phyloP scores from a whole-genome alignment of 73 alveolate genomes.

The Breviolum minutum region DNA sequence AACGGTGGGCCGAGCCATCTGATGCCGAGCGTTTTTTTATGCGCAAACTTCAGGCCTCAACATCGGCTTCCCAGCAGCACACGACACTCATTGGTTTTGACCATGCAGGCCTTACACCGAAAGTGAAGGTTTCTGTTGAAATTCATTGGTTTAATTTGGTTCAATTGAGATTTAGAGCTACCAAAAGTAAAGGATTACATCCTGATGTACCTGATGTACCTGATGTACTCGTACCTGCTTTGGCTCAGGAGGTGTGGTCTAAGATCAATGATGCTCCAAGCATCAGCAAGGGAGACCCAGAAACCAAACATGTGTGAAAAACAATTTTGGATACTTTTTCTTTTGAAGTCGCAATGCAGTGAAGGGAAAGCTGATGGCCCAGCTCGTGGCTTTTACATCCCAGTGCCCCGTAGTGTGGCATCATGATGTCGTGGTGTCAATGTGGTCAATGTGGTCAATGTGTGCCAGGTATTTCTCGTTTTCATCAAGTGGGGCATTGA shows the following conservation, averaged over 20 bases:
- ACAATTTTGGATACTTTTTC: neutral
- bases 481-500: constrained; percentile 88
- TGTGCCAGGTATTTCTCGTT: constrained; percentile 50
- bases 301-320: neutral
- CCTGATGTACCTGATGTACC: neutral
- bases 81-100: constrained; percentile 54
- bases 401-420: neutral
- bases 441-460: too few species aligned
- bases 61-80: constrained; percentile 53
- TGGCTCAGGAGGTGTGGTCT: constrained; percentile 44
- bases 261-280: constrained; percentile 41
- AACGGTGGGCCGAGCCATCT: neutral
- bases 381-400: constrained; percentile 56
- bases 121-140: neutral
- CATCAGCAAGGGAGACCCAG: neutral
- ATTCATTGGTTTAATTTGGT: too few species aligned
- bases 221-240: neutral
- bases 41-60: neutral
- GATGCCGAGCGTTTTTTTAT: neutral
- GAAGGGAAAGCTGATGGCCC: constrained; percentile 10
- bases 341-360: neutral
- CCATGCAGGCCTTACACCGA: constrained; percentile 6
- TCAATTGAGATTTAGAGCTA: too few species aligned
- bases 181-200: too few species aligned
- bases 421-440: too few species aligned